Conservation (phyloP, 441 rosid species). For the Populus hybrid region DNA sequence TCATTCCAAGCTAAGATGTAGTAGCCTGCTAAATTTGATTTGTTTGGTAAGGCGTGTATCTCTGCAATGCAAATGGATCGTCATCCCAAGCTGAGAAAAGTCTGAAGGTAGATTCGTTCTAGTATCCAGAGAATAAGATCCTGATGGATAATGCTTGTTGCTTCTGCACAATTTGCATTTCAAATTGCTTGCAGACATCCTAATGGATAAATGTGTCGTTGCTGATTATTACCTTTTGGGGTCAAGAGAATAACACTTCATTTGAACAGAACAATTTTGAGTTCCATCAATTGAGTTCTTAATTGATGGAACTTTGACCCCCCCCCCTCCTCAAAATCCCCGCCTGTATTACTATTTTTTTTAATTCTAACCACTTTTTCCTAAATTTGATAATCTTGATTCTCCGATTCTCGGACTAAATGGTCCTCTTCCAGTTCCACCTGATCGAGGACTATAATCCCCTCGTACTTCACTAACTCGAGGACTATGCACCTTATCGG, state of each 20-base stretch:
- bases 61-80: not conserved
- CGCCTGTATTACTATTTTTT: not conserved
- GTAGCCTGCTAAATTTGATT: not conserved
- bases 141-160: not conserved
- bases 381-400: conserved; percentile 56
- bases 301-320: not conserved
- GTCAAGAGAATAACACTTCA: not conserved
- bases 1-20: not conserved
- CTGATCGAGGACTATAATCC: conserved; percentile 45
- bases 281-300: not conserved
- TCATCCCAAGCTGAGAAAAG: not conserved
- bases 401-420: conserved; percentile 56
- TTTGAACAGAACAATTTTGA: not conserved
- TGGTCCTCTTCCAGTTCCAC: conserved; percentile 44
- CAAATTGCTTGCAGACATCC: not conserved
- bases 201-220: not conserved
- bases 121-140: not conserved
- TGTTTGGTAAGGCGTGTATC: not conserved
- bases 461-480: conserved; percentile 54
- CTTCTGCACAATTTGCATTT: too few relatives aligned
- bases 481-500: conserved; percentile 55
- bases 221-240: not conserved
- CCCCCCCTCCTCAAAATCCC: not conserved
- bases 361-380: conserved; percentile 46
- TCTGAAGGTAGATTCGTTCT: not conserved